A percentile compares a stretch with the other conserved stretches of the same genome.
These are phyloP conservation scores for Fusarium zealandicum DNA, from an alignment of 2,329 filamentous ascomycete species.

Conservation along the genomic window DNA sequence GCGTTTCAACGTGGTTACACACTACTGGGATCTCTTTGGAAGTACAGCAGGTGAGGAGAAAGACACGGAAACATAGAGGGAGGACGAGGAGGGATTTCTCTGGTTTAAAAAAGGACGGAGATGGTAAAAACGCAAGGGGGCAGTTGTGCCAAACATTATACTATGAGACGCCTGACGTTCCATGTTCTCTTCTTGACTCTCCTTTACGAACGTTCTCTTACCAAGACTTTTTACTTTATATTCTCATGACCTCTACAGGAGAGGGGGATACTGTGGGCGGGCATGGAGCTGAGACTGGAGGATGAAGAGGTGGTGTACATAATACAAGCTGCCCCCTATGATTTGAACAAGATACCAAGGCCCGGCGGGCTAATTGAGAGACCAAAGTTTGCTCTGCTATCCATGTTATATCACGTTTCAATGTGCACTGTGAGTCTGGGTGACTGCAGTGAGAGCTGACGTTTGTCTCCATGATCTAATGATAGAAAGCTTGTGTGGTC, in stretches of 20 bases:
- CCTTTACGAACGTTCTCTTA: constrained; percentile 22
- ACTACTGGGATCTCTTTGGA: constrained; percentile 36
- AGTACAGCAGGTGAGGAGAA: constrained; percentile 27
- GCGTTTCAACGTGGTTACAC: constrained; percentile 40
- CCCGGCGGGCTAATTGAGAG: constrained; percentile 19
- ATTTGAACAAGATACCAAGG: constrained; percentile 33
- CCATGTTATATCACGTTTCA: not conserved
- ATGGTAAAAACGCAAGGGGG: constrained; percentile 11
- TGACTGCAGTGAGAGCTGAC: too few relatives aligned
- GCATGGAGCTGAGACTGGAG: constrained; percentile 9
- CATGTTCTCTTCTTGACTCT: constrained; percentile 34
- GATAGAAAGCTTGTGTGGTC: too few relatives aligned
- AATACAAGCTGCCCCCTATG: constrained; percentile 28
- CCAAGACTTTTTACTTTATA: constrained; percentile 14
- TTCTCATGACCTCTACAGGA: constrained; percentile 27
- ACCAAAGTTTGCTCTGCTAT: not conserved
- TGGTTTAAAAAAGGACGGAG: constrained; percentile 20
- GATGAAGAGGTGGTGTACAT: constrained; percentile 22
- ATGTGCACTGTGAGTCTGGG: not conserved
- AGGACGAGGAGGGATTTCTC: constrained; percentile 1
- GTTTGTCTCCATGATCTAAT: too few relatives aligned
- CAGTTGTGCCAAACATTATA: constrained; percentile 25
- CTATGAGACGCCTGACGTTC: constrained; percentile 27
- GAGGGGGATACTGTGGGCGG: constrained; percentile 20
- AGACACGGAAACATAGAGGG: constrained; percentile 28